Base-by-base conservation (phyloP, 306 rosid genomes). In the Alnus glutinosa region DNA sequence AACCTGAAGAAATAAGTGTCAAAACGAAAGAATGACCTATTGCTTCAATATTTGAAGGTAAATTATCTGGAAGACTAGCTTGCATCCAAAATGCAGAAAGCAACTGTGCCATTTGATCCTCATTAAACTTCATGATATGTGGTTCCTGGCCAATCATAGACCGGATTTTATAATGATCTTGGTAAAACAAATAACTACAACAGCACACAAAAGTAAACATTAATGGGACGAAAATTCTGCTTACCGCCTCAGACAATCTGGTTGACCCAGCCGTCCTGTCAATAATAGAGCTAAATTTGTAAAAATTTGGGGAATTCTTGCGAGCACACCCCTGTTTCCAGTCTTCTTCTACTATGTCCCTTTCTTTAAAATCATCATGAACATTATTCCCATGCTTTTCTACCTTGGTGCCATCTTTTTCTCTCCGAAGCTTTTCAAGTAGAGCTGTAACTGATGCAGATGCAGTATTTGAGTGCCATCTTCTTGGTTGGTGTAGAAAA, bases 71-170 rank as follows among this genome's bases (percentile, higher is more conserved):
- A 76, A 91, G 89, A 76, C 77, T 90, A 67, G 97, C 90, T 85
- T 96, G 94, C 57, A 93, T 88, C 98, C 99, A 96, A 83, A 96
- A 90, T 44, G 98, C 88, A 80, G 99, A 96, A 28, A 93, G 89
- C 85, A 96, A 89, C 77, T 90, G 92, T 30, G 87, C 85, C 71
- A 96, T 81, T 83, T 96, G 99, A 85, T 96, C 99, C 85, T 96
- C 99, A 64, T 84, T 87, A 54, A 96, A 89, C 87, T 86, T 93
- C 98, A 93, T 87, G 73, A 88, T 83, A 79, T 69, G 83, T 0
- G 87, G 92, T 83, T 96, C 99, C 99, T 96, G 91, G 75, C 46
- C 83, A 80, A 77, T 80, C 74, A 79, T 52, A 87, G 42, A 80
- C 71, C 73, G 80, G 7, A 78, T 46, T 28, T 70, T 78, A 64